A percentile compares a stretch with the other conserved stretches of the same genome.
These are phyloP conservation scores for Hypomontagnella submonticulosa DNA, from an alignment of 495 filamentous ascomycete species.

Conservation along the genomic window DNA sequence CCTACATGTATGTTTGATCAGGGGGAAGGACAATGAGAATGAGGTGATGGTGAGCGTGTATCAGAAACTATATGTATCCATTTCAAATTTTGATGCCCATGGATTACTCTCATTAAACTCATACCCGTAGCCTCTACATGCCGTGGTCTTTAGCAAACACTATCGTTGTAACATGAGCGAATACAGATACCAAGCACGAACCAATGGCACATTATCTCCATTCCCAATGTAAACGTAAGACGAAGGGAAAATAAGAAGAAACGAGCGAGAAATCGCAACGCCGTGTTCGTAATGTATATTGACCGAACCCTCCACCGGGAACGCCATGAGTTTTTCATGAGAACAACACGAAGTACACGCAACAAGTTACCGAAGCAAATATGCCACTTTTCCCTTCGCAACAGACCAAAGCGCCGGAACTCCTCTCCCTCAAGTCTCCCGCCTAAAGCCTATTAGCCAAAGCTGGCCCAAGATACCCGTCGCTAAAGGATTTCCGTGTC, in stretches of 20 bases:
- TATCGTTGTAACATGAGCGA: no score
- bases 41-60: no score
- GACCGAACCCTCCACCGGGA: neutral
- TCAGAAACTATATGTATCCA: no score
- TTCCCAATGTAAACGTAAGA: neutral
- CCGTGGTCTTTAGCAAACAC: no score
- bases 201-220: neutral
- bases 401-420: conserved; percentile 25
- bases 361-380: neutral
- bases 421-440: conserved; percentile 4
- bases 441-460: neutral
- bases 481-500: neutral
- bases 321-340: conserved; percentile 14
- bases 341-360: neutral
- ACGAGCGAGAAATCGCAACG: conserved; percentile 1
- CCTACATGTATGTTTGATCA: no score
- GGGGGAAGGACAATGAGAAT: no score
- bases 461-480: no score
- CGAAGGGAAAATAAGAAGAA: neutral
- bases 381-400: conserved; percentile 3
- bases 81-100: no score
- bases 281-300: conserved; percentile 14
- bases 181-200: neutral
- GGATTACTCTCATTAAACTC: no score
- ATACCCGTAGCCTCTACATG: no score